Conservation (phyloP, 345 rosid genomes). For the Zanthoxylum bungeanum region DNA sequence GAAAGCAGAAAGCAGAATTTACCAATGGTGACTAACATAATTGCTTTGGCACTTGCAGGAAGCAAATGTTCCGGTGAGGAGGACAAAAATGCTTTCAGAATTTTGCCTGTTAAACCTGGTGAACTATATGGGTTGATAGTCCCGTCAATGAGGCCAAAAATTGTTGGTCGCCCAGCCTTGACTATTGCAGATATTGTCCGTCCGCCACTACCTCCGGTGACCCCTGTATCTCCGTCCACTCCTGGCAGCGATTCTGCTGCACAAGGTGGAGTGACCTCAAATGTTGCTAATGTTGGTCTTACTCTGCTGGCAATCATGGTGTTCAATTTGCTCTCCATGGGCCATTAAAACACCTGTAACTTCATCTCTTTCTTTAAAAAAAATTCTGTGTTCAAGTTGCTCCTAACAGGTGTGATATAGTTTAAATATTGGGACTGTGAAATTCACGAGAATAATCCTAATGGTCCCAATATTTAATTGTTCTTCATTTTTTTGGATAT, state of each 20-base stretch:
- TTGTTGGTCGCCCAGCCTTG: constrained; percentile 51
- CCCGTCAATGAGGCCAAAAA: constrained; percentile 28
- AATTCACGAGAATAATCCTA: too few species aligned
- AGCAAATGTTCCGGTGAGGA: constrained; percentile 54
- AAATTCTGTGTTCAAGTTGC: too few species aligned
- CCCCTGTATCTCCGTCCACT: constrained; percentile 17
- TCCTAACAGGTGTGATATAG: too few species aligned
- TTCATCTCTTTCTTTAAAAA: too few species aligned
- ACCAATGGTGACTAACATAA: too few species aligned
- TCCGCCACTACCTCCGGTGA: constrained; percentile 79
- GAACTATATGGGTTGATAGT: constrained; percentile 27
- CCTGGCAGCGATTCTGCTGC: constrained; percentile 15
- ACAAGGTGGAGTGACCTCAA: constrained; percentile 26
- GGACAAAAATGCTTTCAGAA: constrained; percentile 23
- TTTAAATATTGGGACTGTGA: too few species aligned
- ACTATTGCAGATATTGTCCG: constrained; percentile 50
- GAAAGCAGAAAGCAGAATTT: not conserved
- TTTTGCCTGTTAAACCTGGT: constrained; percentile 59
- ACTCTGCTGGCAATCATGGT: constrained; percentile 34
- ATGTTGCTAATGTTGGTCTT: constrained; percentile 27
- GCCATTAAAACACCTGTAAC: too few species aligned
- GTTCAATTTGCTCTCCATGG: constrained; percentile 24
- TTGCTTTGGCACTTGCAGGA: constrained; percentile 34
- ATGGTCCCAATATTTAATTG: too few species aligned
- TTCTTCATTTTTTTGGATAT: too few species aligned